phyloP scores from a whole-genome alignment of 345 rosid genomes.

The Carallia brachiata region DNA sequence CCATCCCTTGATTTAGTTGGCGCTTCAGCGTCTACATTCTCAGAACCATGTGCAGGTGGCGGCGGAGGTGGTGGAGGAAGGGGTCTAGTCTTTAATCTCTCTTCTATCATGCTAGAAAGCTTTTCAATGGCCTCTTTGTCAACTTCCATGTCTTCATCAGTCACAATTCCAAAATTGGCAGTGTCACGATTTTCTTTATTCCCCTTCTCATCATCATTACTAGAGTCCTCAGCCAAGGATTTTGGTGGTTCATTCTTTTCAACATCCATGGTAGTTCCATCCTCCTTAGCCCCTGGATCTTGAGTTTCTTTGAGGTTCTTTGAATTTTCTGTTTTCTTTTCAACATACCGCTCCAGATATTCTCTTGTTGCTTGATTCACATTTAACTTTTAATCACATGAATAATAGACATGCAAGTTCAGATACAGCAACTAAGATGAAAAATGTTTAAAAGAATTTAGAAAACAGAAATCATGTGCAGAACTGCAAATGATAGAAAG shows the following conservation, averaged over 20 bases:
- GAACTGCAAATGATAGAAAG: neutral
- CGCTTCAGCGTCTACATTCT: conserved; percentile 45
- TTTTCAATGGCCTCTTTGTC: conserved; percentile 72
- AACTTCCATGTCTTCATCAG: conserved; percentile 78
- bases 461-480: neutral
- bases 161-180: conserved; percentile 69
- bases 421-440: neutral
- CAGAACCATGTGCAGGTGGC: conserved; percentile 48
- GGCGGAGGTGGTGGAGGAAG: conserved; percentile 87
- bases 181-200: conserved; percentile 55
- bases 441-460: neutral
- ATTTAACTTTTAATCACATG: conserved; percentile 51
- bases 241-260: conserved; percentile 43
- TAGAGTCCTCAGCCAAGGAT: conserved; percentile 38
- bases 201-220: conserved; percentile 46
- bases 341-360: conserved; percentile 74
- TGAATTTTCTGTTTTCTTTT: conserved; percentile 66
- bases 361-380: conserved; percentile 88
- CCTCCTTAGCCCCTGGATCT: conserved; percentile 45
- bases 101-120: conserved; percentile 66
- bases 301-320: conserved; percentile 61
- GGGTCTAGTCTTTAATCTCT: conserved; percentile 78
- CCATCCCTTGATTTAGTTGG: conserved; percentile 62
- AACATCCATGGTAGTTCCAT: conserved; percentile 30
- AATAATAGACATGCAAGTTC: conserved; percentile 4